phyloP scores from a whole-genome alignment of 1,284 basidiomycete species.

The Singerocomus inundabilis region DNA sequence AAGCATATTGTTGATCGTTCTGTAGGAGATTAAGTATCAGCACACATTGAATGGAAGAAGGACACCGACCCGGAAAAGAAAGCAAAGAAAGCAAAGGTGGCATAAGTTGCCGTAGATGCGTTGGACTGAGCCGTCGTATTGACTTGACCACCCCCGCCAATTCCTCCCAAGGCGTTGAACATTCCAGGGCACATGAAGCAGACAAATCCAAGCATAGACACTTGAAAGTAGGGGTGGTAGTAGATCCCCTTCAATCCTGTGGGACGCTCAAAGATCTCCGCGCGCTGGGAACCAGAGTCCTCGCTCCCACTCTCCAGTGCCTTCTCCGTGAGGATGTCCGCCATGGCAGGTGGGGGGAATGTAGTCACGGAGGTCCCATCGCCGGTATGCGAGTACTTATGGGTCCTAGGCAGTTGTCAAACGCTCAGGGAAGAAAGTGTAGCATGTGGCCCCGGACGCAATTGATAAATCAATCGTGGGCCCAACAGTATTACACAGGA shows the following conservation, averaged over 20 bases:
- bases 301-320: conserved; percentile 24
- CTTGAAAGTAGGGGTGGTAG: conserved; percentile 37
- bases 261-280: conserved; percentile 29
- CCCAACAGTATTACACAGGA: no score
- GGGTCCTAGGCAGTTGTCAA: conserved; percentile 1
- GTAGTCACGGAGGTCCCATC: not conserved
- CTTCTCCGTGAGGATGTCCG: conserved; percentile 20
- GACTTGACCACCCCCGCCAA: conserved; percentile 71
- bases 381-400: conserved; percentile 16
- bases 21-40: conserved; percentile 25
- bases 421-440: not conserved
- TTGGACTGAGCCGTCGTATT: conserved; percentile 61
- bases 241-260: conserved; percentile 35
- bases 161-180: conserved; percentile 42
- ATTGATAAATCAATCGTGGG: not conserved
- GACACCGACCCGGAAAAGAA: conserved; percentile 41
- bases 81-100: conserved; percentile 60
- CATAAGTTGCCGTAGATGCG: conserved; percentile 63
- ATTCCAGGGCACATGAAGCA: conserved; percentile 42
- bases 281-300: conserved; percentile 19
- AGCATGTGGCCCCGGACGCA: conserved; percentile 19
- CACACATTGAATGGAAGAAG: not conserved
- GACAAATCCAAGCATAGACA: conserved; percentile 41
- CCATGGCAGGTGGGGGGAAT: conserved; percentile 10
- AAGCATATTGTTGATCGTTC: conserved; percentile 74